Evolutionary conservation across 2,329 filamentous ascomycete species (phyloP).

Genomic region (Xylaria sp.): DNA sequence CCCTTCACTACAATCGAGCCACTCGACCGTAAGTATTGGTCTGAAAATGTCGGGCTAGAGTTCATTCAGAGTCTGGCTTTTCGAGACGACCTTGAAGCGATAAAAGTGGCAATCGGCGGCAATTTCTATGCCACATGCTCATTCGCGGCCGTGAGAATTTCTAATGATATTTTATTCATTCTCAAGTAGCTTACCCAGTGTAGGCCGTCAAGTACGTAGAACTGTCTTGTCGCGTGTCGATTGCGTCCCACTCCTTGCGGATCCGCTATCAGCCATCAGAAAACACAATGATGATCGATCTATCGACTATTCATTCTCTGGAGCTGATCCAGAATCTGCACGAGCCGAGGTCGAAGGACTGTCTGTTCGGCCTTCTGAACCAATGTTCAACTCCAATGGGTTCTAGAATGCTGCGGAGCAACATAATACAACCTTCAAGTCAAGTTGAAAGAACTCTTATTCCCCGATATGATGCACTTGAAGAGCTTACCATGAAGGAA

Average conservation of each 20-base stretch:
- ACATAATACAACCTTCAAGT: slow-evolving; percentile 89
- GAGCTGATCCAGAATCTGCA: slow-evolving; percentile 91
- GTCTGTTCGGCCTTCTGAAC: slow-evolving; percentile 86
- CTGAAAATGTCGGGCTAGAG: slow-evolving; percentile 79
- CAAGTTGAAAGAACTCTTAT: slow-evolving; percentile 71
- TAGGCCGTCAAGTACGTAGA: slow-evolving; percentile 87
- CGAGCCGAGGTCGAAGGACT: slow-evolving; percentile 80
- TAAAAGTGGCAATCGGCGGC: slow-evolving; percentile 82
- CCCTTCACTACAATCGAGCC: slow-evolving; percentile 69
- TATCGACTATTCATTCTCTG: slow-evolving; percentile 85
- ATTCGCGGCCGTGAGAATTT: slow-evolving; percentile 78
- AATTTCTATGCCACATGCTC: slow-evolving; percentile 89
- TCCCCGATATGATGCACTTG: slow-evolving; percentile 82
- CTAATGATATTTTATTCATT: background rate
- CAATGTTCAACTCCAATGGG: slow-evolving; percentile 91
- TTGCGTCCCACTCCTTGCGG: slow-evolving; percentile 82
- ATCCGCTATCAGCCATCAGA: slow-evolving; percentile 90
- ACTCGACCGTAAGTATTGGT: slow-evolving; percentile 84
- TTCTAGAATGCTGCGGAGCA: slow-evolving; percentile 81
- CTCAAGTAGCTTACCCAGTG: slow-evolving; percentile 34
- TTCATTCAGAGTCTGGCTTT: slow-evolving; percentile 85
- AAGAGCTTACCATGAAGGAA: slow-evolving; percentile 83
- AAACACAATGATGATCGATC: slow-evolving; percentile 95
- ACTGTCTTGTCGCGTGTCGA: slow-evolving; percentile 72
- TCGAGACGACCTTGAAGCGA: slow-evolving; percentile 79